Evolutionary conservation across 2,329 filamentous ascomycete genomes (phyloP), one percentile per base, ranked within the genome.

Genomic region (Exophiala xenobiotica): DNA sequence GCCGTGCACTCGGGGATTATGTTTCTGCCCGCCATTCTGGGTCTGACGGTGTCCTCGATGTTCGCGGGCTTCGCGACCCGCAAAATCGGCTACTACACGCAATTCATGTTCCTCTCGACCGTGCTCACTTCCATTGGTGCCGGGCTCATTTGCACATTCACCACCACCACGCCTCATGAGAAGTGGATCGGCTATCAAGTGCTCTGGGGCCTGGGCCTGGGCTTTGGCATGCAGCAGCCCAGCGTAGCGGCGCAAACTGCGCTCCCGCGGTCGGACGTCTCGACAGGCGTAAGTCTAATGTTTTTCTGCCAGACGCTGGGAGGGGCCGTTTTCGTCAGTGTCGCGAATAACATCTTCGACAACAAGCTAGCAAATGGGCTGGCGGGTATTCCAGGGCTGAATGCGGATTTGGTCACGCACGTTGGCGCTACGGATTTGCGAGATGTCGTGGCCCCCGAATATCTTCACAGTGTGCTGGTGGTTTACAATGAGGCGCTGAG

Each of bases 401-500:
- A 58, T 23, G 19, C 53, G 3, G 40, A 51, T 9, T 9, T 54
- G 3, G 53, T 63, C 31, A 46, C 42, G 4, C 41, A 57, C 22
- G 43, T 54, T 11, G 60, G 60, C 26, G 55, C 59, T 9, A 59
- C 59, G 3, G 56, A 56, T 40, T 71, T 91, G 18, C 76, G 78
- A 53, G 64, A 70, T 0, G 64, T 72, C 1, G 79, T 88, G 20
- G 70, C 77, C 0, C 57, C 67, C 0, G 60, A 80, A 53, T 78
- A 74, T 51, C 65, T 84, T 3, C 62, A 66, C 1, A 68, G 72
- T 0, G 83, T 90, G 6, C 70, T 83, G 1, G 57, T 71, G 0
- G 85, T 83, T 0, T 89, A 89, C 69, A 88, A 87, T 63, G 65
- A 72, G 19, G 74, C 83, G 0, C 66, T 89, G 29, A 75, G 75